Percentiles rank a stretch among this genome's conserved stretches.
Evolutionary conservation across 2,329 filamentous ascomycete species (phyloP).

Genomic region (Elsinoe arachidis): DNA sequence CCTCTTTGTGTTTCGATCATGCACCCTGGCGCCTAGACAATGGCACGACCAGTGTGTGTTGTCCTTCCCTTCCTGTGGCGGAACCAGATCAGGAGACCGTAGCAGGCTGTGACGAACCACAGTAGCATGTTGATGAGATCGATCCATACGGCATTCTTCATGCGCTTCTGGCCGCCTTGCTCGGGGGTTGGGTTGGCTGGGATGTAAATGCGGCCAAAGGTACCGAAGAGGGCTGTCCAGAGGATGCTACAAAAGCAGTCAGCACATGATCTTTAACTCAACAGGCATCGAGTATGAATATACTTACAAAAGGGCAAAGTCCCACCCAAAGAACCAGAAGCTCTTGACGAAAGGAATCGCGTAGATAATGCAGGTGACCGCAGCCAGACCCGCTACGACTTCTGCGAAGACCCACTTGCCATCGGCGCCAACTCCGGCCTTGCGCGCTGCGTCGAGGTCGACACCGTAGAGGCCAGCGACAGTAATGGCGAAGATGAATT

Average conservation of each 20-base stretch:
- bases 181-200: constrained; percentile 50
- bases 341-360: constrained; percentile 52
- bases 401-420: constrained; percentile 74
- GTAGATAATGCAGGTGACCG: constrained; percentile 53
- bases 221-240: constrained; percentile 73
- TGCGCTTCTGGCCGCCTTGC: constrained; percentile 52
- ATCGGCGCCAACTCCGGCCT: constrained; percentile 45
- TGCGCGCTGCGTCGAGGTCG: constrained; percentile 51
- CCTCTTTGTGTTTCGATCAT: background rate
- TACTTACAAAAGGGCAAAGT: constrained; percentile 54
- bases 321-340: constrained; percentile 55
- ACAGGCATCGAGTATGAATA: background rate
- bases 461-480: constrained; percentile 71
- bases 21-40: constrained; percentile 22
- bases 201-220: constrained; percentile 78
- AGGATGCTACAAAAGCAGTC: constrained; percentile 42
- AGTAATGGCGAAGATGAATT: constrained; percentile 66
- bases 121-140: constrained; percentile 54
- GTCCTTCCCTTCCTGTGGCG: constrained; percentile 44
- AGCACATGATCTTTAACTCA: background rate
- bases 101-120: constrained; percentile 59
- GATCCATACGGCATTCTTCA: constrained; percentile 78
- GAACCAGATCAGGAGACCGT: constrained; percentile 52
- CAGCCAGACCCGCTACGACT: constrained; percentile 57
- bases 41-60: constrained; percentile 53